Conservation (phyloP, 2,329 filamentous ascomycete species). For the Pseudogymnoascus sp. region DNA sequence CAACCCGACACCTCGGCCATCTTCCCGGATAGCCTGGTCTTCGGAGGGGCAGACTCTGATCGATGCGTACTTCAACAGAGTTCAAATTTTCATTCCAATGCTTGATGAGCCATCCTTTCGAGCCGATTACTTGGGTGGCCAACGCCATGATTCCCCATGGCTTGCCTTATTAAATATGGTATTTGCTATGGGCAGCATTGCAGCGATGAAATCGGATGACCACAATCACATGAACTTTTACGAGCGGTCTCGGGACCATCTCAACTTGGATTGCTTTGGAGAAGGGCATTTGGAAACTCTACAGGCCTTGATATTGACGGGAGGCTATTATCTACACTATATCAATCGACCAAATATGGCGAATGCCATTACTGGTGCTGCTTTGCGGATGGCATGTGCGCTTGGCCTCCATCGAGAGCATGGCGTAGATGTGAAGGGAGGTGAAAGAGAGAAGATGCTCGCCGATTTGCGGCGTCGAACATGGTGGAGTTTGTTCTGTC, state of each 20-base stretch:
- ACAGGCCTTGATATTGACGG: conserved; percentile 62
- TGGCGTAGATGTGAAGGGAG: conserved; percentile 26
- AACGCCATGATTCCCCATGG: conserved; percentile 61
- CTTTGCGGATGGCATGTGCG: conserved; percentile 65
- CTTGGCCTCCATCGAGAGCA: conserved; percentile 63
- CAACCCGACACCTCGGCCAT: conserved; percentile 30
- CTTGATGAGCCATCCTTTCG: conserved; percentile 65
- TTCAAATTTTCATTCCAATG: conserved; percentile 66
- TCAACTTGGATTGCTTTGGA: conserved; percentile 59
- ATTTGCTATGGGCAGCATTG: conserved; percentile 66
- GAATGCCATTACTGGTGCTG: conserved; percentile 63
- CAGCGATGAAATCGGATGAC: conserved; percentile 52
- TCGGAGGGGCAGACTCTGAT: conserved; percentile 61
- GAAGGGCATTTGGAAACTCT: conserved; percentile 66
- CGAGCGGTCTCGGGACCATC: conserved; percentile 56
- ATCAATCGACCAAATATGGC: conserved; percentile 71
- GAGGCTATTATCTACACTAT: conserved; percentile 71
- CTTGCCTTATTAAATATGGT: conserved; percentile 68
- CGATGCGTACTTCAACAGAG: conserved; percentile 67
- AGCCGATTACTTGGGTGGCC: conserved; percentile 53
- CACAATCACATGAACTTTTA: conserved; percentile 64
- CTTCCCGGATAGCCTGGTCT: conserved; percentile 43
- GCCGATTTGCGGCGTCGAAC: conserved; percentile 57
- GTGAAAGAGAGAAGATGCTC: conserved; percentile 28
- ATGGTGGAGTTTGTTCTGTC: conserved; percentile 68